Evolutionary conservation across 768 basidiomycete genomes (phyloP).

Genomic region (Myochromella boudieri): DNA sequence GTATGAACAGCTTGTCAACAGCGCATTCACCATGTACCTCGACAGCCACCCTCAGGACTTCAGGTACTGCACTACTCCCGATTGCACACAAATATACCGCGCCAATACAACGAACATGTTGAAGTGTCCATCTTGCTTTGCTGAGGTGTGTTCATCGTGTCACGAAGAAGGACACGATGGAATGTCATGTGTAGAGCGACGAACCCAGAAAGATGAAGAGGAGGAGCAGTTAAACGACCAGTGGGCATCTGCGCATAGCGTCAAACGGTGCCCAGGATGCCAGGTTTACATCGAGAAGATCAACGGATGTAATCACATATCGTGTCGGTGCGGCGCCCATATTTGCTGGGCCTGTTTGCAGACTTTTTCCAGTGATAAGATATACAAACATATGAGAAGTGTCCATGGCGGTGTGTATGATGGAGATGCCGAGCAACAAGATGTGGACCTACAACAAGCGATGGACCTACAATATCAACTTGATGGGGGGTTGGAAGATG

Average conservation of each 20-base stretch:
- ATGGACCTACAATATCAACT: no score
- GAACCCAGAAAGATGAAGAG: slow-evolving; percentile 32
- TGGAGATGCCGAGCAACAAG: not conserved
- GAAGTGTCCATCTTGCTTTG: slow-evolving; percentile 55
- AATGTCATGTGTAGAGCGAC: slow-evolving; percentile 45
- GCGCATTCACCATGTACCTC: slow-evolving; percentile 55
- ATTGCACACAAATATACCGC: slow-evolving; percentile 68
- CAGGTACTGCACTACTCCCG: slow-evolving; percentile 70
- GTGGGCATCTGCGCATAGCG: slow-evolving; percentile 32
- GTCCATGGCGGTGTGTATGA: not conserved
- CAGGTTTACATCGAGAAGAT: slow-evolving; percentile 32
- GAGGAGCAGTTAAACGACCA: slow-evolving; percentile 36
- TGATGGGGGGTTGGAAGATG: no score
- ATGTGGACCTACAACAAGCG: not conserved
- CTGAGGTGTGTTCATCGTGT: slow-evolving; percentile 47
- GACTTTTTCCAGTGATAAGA: not conserved
- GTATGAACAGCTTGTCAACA: slow-evolving; percentile 53
- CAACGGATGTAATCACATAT: slow-evolving; percentile 41
- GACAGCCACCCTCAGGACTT: slow-evolving; percentile 55
- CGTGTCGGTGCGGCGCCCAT: slow-evolving; percentile 33
- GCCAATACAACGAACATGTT: slow-evolving; percentile 28
- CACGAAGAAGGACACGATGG: slow-evolving; percentile 50
- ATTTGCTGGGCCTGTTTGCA: slow-evolving; percentile 37
- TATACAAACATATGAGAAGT: not conserved
- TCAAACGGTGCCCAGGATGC: slow-evolving; percentile 37